phyloP scores from a whole-genome alignment of 306 rosid species.

The Phaseolus lunatus region DNA sequence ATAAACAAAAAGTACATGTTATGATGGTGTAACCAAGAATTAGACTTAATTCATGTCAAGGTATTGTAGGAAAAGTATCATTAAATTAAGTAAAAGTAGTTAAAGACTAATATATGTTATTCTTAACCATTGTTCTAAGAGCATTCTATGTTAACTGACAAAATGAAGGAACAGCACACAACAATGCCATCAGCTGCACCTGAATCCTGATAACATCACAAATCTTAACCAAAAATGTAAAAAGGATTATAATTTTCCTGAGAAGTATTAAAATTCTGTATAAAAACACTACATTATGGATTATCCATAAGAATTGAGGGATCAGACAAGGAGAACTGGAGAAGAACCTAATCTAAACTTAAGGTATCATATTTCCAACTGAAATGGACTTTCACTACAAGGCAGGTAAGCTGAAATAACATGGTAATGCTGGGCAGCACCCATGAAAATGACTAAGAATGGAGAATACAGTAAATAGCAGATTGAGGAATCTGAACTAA shows the following conservation, averaged over 20 bases:
- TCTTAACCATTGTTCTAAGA: conserved; percentile 10
- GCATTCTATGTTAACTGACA: background rate
- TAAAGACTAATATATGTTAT: background rate
- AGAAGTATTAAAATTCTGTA: conserved; percentile 41
- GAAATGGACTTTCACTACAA: conserved; percentile 47
- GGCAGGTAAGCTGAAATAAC: conserved; percentile 44
- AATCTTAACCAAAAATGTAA: conserved; percentile 18
- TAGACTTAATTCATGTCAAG: too few species aligned
- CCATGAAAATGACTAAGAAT: conserved; percentile 49
- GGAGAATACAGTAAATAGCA: conserved; percentile 50
- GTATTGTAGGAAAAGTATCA: too few species aligned
- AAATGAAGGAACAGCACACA: conserved; percentile 10
- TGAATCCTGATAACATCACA: conserved; percentile 27
- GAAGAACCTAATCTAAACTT: conserved; percentile 42
- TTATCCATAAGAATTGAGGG: conserved; percentile 46
- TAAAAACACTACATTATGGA: conserved; percentile 44
- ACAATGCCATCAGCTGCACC: conserved; percentile 36
- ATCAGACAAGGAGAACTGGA: conserved; percentile 26
- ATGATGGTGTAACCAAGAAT: too few species aligned
- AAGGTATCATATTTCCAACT: conserved; percentile 54
- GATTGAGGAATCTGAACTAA: conserved; percentile 60
- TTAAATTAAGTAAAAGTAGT: too few species aligned
- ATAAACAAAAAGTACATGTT: too few species aligned
- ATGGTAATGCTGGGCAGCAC: conserved; percentile 49
- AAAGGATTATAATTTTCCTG: conserved; percentile 27